phyloP scores from a whole-genome alignment of 306 rosid species.

The Gynostemma pentaphyllum region DNA sequence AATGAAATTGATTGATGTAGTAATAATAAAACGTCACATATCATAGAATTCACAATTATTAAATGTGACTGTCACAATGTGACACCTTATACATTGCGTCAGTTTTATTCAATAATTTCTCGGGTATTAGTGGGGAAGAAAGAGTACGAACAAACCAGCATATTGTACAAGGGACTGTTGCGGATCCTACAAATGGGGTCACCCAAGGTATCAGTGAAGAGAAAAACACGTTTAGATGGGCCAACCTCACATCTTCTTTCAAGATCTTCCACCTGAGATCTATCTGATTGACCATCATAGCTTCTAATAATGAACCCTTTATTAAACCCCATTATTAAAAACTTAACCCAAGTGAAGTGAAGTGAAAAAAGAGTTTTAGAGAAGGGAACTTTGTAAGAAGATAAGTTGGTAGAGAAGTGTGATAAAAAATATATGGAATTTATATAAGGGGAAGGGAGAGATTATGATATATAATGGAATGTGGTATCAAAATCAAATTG shows the following conservation, averaged over 20 bases:
- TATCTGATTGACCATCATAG: constrained; percentile 49
- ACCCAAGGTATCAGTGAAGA: constrained; percentile 85
- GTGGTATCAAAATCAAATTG: not conserved
- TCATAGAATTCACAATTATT: too few species aligned
- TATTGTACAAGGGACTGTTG: constrained; percentile 71
- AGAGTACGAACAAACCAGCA: constrained; percentile 51
- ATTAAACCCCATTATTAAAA: constrained; percentile 29
- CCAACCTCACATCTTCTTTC: constrained; percentile 80
- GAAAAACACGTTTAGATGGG: constrained; percentile 50
- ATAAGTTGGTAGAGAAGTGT: not conserved
- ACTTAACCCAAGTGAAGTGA: not conserved
- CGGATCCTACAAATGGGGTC: constrained; percentile 98
- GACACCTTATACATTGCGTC: too few species aligned
- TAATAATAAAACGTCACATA: too few species aligned
- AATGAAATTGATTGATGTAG: too few species aligned
- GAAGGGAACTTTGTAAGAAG: not conserved
- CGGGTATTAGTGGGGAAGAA: not conserved
- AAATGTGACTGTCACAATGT: too few species aligned
- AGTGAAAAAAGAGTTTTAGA: not conserved
- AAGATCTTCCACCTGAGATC: constrained; percentile 64
- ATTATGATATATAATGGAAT: not conserved
- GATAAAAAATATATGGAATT: not conserved
- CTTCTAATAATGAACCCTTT: constrained; percentile 40
- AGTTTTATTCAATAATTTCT: too few species aligned
- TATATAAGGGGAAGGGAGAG: not conserved